Base-by-base conservation (phyloP, 1,284 basidiomycete genomes). In the Pseudozyma pruni region DNA sequence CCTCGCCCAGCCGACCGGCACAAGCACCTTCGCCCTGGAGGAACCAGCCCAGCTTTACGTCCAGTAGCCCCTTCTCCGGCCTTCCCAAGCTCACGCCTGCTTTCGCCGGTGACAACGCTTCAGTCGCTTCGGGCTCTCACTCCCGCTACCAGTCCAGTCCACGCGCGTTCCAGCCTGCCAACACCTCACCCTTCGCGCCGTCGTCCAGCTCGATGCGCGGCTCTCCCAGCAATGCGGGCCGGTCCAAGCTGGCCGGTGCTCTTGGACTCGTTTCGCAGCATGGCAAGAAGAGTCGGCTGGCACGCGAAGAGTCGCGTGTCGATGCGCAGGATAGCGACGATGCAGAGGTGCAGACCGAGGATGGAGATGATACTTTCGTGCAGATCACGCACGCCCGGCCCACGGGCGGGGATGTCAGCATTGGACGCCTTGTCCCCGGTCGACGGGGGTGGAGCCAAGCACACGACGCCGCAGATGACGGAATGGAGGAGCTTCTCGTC, bases 31-130 rank as follows among this genome's bases (percentile, higher is more conserved):
- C 58, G 32, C 69, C 69, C 5, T 72, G 69, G 69, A 43, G 69
- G 3, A 72, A 72, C 31, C 59, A 56, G 22, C 63, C 63, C 5
- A 68, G 37, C 11, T 46, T 72, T 34, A 72, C 64, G 4, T 72
- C 70, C 10, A 68, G 59, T 41, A 68, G 64, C 42, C 70, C 70
- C 25, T 72, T 72, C 25, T 72, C 70, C 14, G 70, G 70, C 16
- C 57, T 63, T 8, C 70, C 70, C 14, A 72, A 72, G 50, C 52
- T 72, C 16, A 51, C 63, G 5, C 55, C 48, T 19, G 40, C 49
- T 14, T 19, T 27, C 31, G 49, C 38, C 20, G 55, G 40, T 23
- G 33, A 16, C 14, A 27, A 43, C n/a, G 52, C 23, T 8, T 57
- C 58, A 2, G 46, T 61, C 5, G 57, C 60, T 8, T 72, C 69